Evolutionary conservation across 345 rosid genomes (phyloP).

Genomic region (Brassica juncea): DNA sequence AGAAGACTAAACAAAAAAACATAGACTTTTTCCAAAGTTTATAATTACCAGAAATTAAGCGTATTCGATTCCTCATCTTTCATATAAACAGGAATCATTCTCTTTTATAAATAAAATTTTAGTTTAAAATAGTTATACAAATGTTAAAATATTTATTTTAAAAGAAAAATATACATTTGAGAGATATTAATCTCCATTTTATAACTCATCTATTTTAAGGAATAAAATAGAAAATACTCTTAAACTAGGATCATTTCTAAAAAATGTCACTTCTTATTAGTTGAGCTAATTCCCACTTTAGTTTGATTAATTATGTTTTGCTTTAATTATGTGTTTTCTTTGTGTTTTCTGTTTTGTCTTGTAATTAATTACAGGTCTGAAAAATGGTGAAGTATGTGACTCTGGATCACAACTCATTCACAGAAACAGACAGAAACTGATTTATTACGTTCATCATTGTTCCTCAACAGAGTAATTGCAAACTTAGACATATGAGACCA

Average conservation of each 20-base stretch:
- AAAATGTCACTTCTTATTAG: slow-evolving; percentile 18
- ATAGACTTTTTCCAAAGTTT: background rate
- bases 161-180: too few relatives aligned
- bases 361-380: slow-evolving; percentile 36
- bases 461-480: slow-evolving; percentile 25
- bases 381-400: slow-evolving; percentile 24
- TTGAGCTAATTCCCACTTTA: slow-evolving; percentile 33
- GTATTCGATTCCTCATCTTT: background rate
- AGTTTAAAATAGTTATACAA: too few relatives aligned
- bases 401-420: slow-evolving; percentile 30
- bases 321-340: slow-evolving; percentile 19
- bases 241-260: background rate
- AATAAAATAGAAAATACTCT: background rate
- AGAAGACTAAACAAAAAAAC: slow-evolving; percentile 5
- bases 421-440: slow-evolving; percentile 37
- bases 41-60: background rate
- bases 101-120: too few relatives aligned
- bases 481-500: slow-evolving; percentile 21
- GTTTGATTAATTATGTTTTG: slow-evolving; percentile 5
- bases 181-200: background rate
- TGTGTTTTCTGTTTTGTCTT: slow-evolving; percentile 26
- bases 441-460: slow-evolving; percentile 29
- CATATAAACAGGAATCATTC: background rate
- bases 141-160: too few relatives aligned
- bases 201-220: background rate